These are phyloP conservation scores for Melastoma candidum DNA, from an alignment of 441 rosid species.

Conservation along the genomic window DNA sequence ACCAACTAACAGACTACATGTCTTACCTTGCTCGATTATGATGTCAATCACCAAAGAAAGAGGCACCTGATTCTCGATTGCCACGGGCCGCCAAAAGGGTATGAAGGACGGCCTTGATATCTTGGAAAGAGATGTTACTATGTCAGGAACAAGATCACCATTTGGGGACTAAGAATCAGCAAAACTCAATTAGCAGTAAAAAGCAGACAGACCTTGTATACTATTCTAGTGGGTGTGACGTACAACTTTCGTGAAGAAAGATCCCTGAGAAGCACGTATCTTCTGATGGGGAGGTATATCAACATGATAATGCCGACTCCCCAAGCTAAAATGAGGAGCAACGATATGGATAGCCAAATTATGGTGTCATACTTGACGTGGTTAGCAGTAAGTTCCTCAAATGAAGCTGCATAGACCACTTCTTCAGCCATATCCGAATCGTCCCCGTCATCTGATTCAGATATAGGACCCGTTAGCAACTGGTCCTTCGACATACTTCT, in stretches of 20 bases:
- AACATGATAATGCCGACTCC: slow-evolving; percentile 65
- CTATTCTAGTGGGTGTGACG: slow-evolving; percentile 48
- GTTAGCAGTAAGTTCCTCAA: slow-evolving; percentile 41
- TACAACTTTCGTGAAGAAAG: slow-evolving; percentile 55
- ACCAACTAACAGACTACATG: too few species aligned
- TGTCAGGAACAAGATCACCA: not conserved
- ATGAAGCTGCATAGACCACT: slow-evolving; percentile 46
- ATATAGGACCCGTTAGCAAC: slow-evolving; percentile 29
- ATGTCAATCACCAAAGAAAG: slow-evolving; percentile 52
- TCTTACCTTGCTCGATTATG: slow-evolving; percentile 60
- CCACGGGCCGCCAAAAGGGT: slow-evolving; percentile 36
- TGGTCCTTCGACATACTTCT: slow-evolving; percentile 30
- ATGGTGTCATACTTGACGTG: slow-evolving; percentile 46
- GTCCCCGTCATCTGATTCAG: slow-evolving; percentile 29
- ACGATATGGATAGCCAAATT: slow-evolving; percentile 62
- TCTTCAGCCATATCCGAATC: slow-evolving; percentile 24
- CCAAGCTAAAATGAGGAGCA: slow-evolving; percentile 68
- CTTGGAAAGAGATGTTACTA: slow-evolving; percentile 19
- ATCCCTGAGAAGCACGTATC: slow-evolving; percentile 51
- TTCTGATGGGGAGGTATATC: slow-evolving; percentile 48
- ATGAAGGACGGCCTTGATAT: slow-evolving; percentile 58
- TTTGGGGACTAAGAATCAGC: not conserved
- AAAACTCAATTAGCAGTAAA: not conserved
- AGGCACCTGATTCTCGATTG: slow-evolving; percentile 43
- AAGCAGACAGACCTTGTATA: slow-evolving; percentile 44